Base-by-base conservation (phyloP, 768 basidiomycete species). In the Holtermanniella nyarrowii region DNA sequence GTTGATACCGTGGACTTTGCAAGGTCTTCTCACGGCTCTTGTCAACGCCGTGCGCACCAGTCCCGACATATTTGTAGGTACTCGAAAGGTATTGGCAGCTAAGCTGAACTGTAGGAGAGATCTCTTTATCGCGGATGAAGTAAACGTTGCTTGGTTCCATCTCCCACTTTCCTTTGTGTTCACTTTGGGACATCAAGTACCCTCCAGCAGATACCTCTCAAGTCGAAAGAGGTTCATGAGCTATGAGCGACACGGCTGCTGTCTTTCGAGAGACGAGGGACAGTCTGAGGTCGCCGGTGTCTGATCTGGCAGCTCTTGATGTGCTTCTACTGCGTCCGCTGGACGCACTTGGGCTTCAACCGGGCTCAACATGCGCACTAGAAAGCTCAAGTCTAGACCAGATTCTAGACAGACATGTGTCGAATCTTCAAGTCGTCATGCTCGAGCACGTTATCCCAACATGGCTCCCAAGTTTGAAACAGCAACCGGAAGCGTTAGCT, bases 401-500 rank as follows among this genome's bases (percentile, higher is more conserved):
- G 25, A 44, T 51, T 5, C 51, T 64, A 10, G 23, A 51, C 3
- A 20, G 59, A 31, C 58, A 58, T 53, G 64, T 81, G 26, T 79
- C 82, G 3, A 63, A 71, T 1, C 70, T 90, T n/a, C 88, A 93
- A 61, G 74, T 76, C 44, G 75, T 74, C 10, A 68, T 91, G 12
- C 62, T 91, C 23, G 78, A 78, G 55, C 75, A 80, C 54, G 74
- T 87, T 46, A 65, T 81, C 3, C 85, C 86, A 0, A 77, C 79
- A 26, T 93, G 88, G 86, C 77, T 80, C 37, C 59, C 73, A 1
- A 52, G 66, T 3, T 74, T 90, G 39, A 66, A 71, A n/a, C 77
- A 82, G 52, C 70, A 79, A 27, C 66, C 76, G 21, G 18, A 39
- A 4, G 71, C 74, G 11, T 69, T 69, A 12, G 47, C 66, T 2